Percentiles rank a stretch among this genome's conserved stretches.
Conservation (phyloP, 2,329 filamentous ascomycete species). For the Ramularia collo-cygni region DNA sequence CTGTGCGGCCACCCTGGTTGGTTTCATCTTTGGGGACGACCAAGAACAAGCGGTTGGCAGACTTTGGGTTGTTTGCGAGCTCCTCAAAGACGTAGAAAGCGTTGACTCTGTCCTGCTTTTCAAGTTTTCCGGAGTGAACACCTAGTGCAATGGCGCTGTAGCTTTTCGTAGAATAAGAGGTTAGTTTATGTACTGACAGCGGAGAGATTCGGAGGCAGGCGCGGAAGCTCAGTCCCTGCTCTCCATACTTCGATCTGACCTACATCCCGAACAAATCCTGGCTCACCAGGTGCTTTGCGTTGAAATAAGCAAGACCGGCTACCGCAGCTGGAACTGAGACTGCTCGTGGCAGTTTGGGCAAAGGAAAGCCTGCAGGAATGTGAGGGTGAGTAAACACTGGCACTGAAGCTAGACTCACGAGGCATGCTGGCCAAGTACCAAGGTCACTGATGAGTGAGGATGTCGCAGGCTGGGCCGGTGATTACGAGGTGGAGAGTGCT, state of each 20-base stretch:
- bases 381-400: neutral
- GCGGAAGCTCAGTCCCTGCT: too few species aligned
- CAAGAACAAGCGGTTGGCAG: constrained; percentile 24
- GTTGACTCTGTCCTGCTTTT: constrained; percentile 53
- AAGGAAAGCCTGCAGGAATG: constrained; percentile 1
- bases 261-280: constrained; percentile 57
- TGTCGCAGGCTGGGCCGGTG: too few species aligned
- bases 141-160: constrained; percentile 49
- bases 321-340: constrained; percentile 43
- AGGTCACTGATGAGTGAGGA: too few species aligned
- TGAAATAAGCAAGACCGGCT: constrained; percentile 68
- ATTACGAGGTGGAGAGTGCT: too few species aligned
- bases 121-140: constrained; percentile 18
- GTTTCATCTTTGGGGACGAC: constrained; percentile 24
- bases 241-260: too few species aligned
- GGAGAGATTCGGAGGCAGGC: too few species aligned
- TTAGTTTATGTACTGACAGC: too few species aligned
- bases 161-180: too few species aligned
- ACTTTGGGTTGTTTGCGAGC: constrained; percentile 52
- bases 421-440: neutral
- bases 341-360: constrained; percentile 7
- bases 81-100: constrained; percentile 70
- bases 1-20: constrained; percentile 18
- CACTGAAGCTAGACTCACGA: neutral
- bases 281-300: constrained; percentile 60